These are phyloP conservation scores for Amanita fuliginea DNA, from an alignment of 768 basidiomycete genomes.

Conservation along the genomic window DNA sequence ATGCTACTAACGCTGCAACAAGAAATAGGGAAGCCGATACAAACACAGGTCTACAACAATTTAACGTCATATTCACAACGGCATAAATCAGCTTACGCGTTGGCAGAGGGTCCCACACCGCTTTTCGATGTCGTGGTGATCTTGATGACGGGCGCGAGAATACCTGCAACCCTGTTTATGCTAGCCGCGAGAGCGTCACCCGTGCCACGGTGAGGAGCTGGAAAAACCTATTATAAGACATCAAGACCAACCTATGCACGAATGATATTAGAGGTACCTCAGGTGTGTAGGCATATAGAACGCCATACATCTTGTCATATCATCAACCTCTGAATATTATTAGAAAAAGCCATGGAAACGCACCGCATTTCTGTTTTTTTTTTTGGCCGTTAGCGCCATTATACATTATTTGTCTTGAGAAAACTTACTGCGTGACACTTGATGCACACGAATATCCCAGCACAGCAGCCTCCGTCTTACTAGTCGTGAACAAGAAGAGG, in stretches of 20 bases:
- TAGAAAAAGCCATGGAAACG: slow-evolving; percentile 3
- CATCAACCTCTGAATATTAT: not conserved
- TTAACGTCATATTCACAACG: not conserved
- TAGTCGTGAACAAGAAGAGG: slow-evolving; percentile 42
- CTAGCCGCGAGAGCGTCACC: slow-evolving; percentile 37
- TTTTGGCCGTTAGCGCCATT: not conserved
- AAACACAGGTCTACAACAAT: slow-evolving; percentile 31
- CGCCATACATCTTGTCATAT: slow-evolving; percentile 32
- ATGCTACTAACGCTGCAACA: slow-evolving; percentile 25
- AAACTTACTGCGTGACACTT: slow-evolving; percentile 27
- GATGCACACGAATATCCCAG: slow-evolving; percentile 37
- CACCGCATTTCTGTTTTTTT: slow-evolving; percentile 24
- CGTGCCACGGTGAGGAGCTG: slow-evolving; percentile 44
- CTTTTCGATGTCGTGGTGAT: slow-evolving; percentile 34
- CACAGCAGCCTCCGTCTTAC: slow-evolving; percentile 24
- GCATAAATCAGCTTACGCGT: slow-evolving; percentile 20
- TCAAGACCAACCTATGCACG: not conserved
- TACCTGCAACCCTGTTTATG: slow-evolving; percentile 37
- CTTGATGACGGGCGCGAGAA: slow-evolving; percentile 38
- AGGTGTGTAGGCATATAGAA: slow-evolving; percentile 47
- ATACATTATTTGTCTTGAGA: not conserved
- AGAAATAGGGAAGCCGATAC: slow-evolving; percentile 36
- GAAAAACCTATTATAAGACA: slow-evolving; percentile 26
- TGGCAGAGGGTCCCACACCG: slow-evolving; percentile 22
- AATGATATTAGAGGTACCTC: slow-evolving; percentile 21